A percentile compares a stretch with the other conserved stretches of the same genome.
These are phyloP conservation scores for Talaromyces sp. DNA, from an alignment of 2,329 filamentous ascomycete species.

Conservation along the genomic window DNA sequence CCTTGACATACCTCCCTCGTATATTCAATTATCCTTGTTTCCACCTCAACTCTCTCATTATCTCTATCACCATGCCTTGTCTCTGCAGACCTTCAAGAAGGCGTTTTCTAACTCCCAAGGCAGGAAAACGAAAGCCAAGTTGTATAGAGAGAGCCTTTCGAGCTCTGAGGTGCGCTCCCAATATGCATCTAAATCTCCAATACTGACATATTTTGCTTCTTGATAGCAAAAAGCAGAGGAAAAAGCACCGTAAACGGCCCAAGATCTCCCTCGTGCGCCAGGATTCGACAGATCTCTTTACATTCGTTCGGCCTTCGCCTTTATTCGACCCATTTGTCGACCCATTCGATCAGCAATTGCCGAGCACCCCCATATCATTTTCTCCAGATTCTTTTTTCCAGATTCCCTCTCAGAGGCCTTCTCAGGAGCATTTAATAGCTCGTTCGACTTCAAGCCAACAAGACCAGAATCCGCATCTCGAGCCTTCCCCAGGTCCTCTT, in stretches of 20 bases:
- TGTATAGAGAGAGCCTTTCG: neutral
- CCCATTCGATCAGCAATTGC: neutral
- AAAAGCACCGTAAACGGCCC: neutral
- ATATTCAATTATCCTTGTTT: neutral
- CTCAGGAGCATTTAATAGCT: neutral
- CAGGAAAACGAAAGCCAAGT: neutral
- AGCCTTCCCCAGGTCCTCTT: neutral
- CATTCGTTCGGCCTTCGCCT: neutral
- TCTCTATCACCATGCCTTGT: neutral
- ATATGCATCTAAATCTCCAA: neutral
- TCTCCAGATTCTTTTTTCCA: neutral
- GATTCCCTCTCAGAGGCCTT: neutral
- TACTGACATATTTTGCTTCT: neutral
- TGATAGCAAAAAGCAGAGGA: neutral
- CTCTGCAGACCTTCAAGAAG: neutral
- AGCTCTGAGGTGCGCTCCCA: neutral
- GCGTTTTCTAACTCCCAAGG: neutral
- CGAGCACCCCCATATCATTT: neutral
- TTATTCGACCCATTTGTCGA: conserved; percentile 8
- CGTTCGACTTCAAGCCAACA: neutral
- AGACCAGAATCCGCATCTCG: neutral
- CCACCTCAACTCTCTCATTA: neutral
- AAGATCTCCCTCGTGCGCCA: neutral
- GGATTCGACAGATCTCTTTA: neutral
- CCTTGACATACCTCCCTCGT: neutral